Evolutionary conservation across 257 asterid genomes (phyloP).

Genomic region (Solanum okadae): DNA sequence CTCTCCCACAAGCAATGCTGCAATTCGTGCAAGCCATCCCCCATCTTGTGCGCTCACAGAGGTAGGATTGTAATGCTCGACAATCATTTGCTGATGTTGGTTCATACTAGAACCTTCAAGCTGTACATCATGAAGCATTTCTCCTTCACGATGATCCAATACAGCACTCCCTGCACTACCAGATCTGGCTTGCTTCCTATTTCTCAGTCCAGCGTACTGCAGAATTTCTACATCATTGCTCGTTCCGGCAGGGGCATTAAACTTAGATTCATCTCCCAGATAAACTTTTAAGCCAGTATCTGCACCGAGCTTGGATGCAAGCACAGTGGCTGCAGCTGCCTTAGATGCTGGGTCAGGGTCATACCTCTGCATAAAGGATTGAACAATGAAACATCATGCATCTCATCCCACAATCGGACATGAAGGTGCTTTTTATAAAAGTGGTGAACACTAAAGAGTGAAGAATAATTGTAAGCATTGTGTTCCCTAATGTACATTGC

Average conservation of each 20-base stretch:
- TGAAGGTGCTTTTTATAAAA: background rate
- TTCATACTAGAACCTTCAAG: slow-evolving; percentile 20
- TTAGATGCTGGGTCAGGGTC: slow-evolving; percentile 83
- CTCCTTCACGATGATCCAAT: slow-evolving; percentile 23
- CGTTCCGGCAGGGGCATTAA: slow-evolving; percentile 30
- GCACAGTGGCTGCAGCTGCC: slow-evolving; percentile 83
- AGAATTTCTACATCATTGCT: slow-evolving; percentile 46
- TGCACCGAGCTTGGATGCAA: slow-evolving; percentile 70
- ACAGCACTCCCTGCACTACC: slow-evolving; percentile 17
- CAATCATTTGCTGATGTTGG: slow-evolving; percentile 45
- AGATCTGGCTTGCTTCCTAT: slow-evolving; percentile 36
- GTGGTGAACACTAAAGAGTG: background rate
- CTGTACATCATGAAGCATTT: slow-evolving; percentile 16
- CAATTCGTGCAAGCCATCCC: slow-evolving; percentile 73
- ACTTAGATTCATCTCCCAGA: slow-evolving; percentile 40
- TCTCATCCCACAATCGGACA: background rate
- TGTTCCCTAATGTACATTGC: background rate
- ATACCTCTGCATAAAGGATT: slow-evolving; percentile 47
- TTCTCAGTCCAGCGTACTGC: slow-evolving; percentile 44
- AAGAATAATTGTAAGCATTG: background rate
- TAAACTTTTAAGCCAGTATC: slow-evolving; percentile 61
- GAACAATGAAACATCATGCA: slow-evolving; percentile 12
- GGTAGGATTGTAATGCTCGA: slow-evolving; percentile 47
- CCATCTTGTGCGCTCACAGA: slow-evolving; percentile 35
- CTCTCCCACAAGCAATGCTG: slow-evolving; percentile 84